Base-by-base conservation (phyloP, 2,329 filamentous ascomycete genomes). In the Westerdykella sp. region DNA sequence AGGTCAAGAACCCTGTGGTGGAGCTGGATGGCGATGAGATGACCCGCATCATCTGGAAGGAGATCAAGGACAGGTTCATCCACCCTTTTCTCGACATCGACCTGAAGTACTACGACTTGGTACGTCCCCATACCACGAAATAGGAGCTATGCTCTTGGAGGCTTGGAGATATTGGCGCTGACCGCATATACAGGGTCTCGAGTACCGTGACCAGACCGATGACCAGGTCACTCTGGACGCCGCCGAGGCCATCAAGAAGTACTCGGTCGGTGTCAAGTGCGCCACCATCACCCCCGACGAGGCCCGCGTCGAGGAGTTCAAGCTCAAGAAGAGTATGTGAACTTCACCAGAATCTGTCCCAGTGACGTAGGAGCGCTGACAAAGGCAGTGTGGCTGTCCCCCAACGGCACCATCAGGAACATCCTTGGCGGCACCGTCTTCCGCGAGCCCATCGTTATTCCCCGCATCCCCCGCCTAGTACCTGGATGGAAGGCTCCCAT, bases 21-120 rank as follows among this genome's bases (percentile, higher is more conserved):
- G 93, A 97, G 77, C 81, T 97, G 62, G 91, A 97, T 69, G 91
- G 91, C 64, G 80, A 84, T 70, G 81, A 84, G 83, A 97, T 97
- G 93, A 98, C 93, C 60, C 80, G 93, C 63, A 90, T 98, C 69
- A 98, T 98, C 77, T 98, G 93, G 93, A 78, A 96, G 76, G 83
- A 87, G 71, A 98, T 98, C 80, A 96, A 96, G 80, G 87, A 97
- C 75, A 95, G 94, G 79, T 91, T 96, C 76, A 96, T 96, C 73
- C 78, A 84, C 73, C 90, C 90, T 44, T 96, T 93, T 75, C 84
- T 98, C 57, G 90, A 96, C 70, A 82, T 98, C 69, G 91, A 97
- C 72, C 83, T 98, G 65, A 97, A 98, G 78, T 95, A 95, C 80
- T 95, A 95, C 72, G 89, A 95, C 67, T 73, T 95, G 59, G 72